Evolutionary conservation across 192 early-diverging fungal genomes (phyloP).

Genomic region (Haplosporangium gracile): DNA sequence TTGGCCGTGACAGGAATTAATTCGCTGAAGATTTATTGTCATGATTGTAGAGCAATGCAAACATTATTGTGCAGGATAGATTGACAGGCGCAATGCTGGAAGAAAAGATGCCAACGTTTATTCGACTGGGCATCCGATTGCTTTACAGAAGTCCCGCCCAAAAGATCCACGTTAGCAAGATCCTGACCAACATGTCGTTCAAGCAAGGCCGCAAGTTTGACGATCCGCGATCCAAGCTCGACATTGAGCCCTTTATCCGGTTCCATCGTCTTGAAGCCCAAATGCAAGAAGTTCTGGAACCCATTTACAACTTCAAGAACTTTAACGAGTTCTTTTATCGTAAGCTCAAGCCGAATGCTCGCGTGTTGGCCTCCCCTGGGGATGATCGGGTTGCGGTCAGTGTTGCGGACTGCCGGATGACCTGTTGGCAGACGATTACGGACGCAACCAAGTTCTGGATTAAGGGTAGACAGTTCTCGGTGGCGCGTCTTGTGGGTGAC

Average conservation of each 20-base stretch:
- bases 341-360: slow-evolving; percentile 75
- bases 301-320: slow-evolving; percentile 74
- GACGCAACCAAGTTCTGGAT: slow-evolving; percentile 83
- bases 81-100: slow-evolving; percentile 75
- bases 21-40: neutral
- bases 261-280: slow-evolving; percentile 74
- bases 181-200: slow-evolving; percentile 65
- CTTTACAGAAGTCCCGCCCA: slow-evolving; percentile 75
- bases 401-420: slow-evolving; percentile 83
- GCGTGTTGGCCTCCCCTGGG: slow-evolving; percentile 59
- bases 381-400: slow-evolving; percentile 72
- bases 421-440: slow-evolving; percentile 73
- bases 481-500: slow-evolving; percentile 70
- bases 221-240: slow-evolving; percentile 66
- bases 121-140: slow-evolving; percentile 84
- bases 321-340: slow-evolving; percentile 94
- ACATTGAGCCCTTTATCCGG: slow-evolving; percentile 80
- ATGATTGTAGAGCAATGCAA: slow-evolving; percentile 69
- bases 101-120: slow-evolving; percentile 83
- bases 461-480: slow-evolving; percentile 79
- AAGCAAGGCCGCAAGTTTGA: slow-evolving; percentile 84
- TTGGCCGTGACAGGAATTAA: neutral
- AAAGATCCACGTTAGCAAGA: slow-evolving; percentile 55
- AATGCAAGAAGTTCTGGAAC: slow-evolving; percentile 77
- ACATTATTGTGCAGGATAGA: slow-evolving; percentile 84